phyloP scores from a whole-genome alignment of 2,329 filamentous ascomycete genomes.

The Aspergillus tubingensis region DNA sequence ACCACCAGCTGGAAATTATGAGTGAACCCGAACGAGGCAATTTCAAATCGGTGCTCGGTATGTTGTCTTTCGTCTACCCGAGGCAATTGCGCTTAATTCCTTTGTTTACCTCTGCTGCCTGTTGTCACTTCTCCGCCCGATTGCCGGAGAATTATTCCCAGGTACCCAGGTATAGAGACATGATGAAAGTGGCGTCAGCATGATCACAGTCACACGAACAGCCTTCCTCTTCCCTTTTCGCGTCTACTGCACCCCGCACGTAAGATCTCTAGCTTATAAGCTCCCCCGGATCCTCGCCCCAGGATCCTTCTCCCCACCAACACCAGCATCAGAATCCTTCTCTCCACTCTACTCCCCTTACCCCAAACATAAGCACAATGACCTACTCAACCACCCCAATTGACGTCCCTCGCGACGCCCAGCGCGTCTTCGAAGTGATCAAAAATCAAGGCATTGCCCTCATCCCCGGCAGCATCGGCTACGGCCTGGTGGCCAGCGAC shows the following conservation, averaged over 20 bases:
- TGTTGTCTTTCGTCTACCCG: background rate
- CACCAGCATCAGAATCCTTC: background rate
- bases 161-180: background rate
- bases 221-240: background rate
- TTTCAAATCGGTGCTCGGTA: slow-evolving; percentile 22
- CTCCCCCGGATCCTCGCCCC: background rate
- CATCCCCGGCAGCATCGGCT: slow-evolving; percentile 30
- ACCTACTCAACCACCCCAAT: slow-evolving; percentile 19
- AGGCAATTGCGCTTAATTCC: background rate
- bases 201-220: background rate
- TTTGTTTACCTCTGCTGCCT: background rate
- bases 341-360: background rate
- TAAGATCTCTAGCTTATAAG: background rate
- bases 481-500: slow-evolving; percentile 26
- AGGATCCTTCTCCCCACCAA: background rate
- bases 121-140: background rate
- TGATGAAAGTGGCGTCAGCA: background rate
- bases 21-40: slow-evolving; percentile 22
- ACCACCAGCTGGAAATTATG: slow-evolving; percentile 24
- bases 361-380: background rate
- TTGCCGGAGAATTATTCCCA: background rate
- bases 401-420: slow-evolving; percentile 19
- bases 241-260: background rate
- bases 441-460: slow-evolving; percentile 29
- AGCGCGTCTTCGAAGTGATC: slow-evolving; percentile 24